A percentile compares a stretch with the other conserved stretches of the same genome.
These are phyloP conservation scores for Viridothelium virens DNA, from an alignment of 495 filamentous ascomycete species.

Conservation along the genomic window DNA sequence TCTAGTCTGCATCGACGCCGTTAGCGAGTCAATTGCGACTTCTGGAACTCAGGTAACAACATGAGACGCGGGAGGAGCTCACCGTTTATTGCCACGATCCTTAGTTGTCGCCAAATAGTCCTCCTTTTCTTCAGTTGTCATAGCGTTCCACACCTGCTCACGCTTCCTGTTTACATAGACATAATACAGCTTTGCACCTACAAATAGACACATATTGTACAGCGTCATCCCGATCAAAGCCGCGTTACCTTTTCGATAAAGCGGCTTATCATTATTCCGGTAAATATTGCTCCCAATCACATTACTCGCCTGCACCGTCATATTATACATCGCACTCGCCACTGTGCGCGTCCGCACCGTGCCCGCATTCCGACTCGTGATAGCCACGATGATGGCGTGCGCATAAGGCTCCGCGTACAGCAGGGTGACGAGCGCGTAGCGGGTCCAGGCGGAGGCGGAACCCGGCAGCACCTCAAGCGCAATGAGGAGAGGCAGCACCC, in stretches of 20 bases:
- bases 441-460: conserved; percentile 22
- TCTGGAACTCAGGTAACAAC: neutral
- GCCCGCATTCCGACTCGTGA: conserved; percentile 42
- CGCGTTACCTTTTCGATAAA: conserved; percentile 40
- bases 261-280: conserved; percentile 33
- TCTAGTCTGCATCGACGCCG: conserved; percentile 11
- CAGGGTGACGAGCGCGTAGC: conserved; percentile 14
- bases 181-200: conserved; percentile 32
- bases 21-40: neutral
- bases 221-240: conserved; percentile 35
- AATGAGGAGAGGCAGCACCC: conserved; percentile 50
- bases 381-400: conserved; percentile 39
- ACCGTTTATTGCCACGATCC: conserved; percentile 21
- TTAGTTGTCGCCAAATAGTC: conserved; percentile 29
- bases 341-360: conserved; percentile 40
- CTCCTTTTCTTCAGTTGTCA: conserved; percentile 32
- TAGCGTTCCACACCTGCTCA: conserved; percentile 34
- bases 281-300: conserved; percentile 38
- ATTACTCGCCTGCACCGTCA: conserved; percentile 39
- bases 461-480: conserved; percentile 42
- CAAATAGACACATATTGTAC: conserved; percentile 33
- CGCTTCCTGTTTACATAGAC: conserved; percentile 34
- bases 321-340: conserved; percentile 42
- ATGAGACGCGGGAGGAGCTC: neutral
- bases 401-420: conserved; percentile 41